A percentile compares a stretch with the other conserved stretches of the same genome.
These are phyloP conservation scores for Begonia peltatifolia DNA, from an alignment of 306 rosid species.

Conservation along the genomic window DNA sequence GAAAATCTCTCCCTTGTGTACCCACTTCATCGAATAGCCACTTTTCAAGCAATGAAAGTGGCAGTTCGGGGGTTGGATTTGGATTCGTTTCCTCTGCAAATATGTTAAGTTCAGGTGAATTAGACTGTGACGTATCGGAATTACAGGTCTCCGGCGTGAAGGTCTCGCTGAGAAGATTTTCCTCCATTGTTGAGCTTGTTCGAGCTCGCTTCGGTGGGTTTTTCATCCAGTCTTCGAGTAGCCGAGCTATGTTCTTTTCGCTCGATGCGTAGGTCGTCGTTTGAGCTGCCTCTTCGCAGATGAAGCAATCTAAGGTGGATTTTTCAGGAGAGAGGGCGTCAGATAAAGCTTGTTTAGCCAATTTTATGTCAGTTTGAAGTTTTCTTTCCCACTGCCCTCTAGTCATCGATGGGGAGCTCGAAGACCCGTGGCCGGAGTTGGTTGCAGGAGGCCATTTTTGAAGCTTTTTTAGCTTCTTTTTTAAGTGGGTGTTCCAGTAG, in stretches of 20 bases:
- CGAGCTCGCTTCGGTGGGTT: slow-evolving; percentile 18
- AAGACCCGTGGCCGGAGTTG: slow-evolving; percentile 11
- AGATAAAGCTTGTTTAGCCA: slow-evolving; percentile 46
- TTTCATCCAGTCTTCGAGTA: slow-evolving; percentile 36
- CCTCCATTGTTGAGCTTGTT: slow-evolving; percentile 7
- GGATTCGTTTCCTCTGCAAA: slow-evolving; percentile 51
- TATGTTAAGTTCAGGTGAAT: slow-evolving; percentile 33
- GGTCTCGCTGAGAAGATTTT: no score
- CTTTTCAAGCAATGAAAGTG: slow-evolving; percentile 55
- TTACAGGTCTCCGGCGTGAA: slow-evolving; percentile 15
- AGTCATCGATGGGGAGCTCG: slow-evolving; percentile 22
- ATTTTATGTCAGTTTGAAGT: slow-evolving; percentile 50
- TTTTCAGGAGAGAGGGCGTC: slow-evolving; percentile 45
- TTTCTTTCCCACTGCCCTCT: slow-evolving; percentile 74
- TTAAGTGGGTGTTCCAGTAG: slow-evolving; percentile 62
- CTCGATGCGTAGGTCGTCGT: slow-evolving; percentile 31
- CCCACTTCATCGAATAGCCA: slow-evolving; percentile 72
- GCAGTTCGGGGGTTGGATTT: slow-evolving; percentile 18
- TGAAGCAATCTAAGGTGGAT: slow-evolving; percentile 2
- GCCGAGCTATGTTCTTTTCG: slow-evolving; percentile 33
- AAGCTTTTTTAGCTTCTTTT: slow-evolving; percentile 44
- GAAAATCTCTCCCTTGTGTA: slow-evolving; percentile 30
- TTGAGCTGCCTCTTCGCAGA: neutral
- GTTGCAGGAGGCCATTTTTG: slow-evolving; percentile 13
- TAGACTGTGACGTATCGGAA: slow-evolving; percentile 37